phyloP scores from a whole-genome alignment of 768 basidiomycete genomes.

The Tremella mesenterica region DNA sequence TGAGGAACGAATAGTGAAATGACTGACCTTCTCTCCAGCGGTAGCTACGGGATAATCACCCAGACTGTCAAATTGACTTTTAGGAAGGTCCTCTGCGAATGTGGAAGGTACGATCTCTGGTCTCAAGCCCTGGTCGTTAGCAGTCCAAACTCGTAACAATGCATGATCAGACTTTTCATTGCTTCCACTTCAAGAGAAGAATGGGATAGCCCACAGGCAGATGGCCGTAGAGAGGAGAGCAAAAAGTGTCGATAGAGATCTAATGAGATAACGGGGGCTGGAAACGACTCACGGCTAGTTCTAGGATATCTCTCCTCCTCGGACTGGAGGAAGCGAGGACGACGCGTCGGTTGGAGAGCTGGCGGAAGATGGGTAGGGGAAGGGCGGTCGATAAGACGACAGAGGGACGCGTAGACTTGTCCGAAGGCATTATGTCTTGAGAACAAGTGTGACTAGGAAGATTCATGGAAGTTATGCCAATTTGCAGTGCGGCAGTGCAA shows the following conservation, averaged over 20 bases:
- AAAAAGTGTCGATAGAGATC: too few species aligned
- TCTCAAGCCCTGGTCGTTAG: constrained; percentile 52
- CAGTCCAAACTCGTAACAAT: too few species aligned
- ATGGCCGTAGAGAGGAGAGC: too few species aligned
- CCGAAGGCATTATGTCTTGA: too few species aligned
- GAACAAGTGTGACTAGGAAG: too few species aligned
- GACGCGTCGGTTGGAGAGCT: constrained; percentile 65
- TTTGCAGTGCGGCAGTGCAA: too few species aligned
- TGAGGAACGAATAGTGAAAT: neutral
- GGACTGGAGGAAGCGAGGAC: constrained; percentile 81
- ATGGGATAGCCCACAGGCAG: too few species aligned
- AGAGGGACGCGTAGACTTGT: constrained; percentile 20
- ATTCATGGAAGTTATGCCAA: too few species aligned
- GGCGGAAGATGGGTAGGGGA: constrained; percentile 48
- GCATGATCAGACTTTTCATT: too few species aligned
- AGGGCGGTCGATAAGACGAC: constrained; percentile 40
- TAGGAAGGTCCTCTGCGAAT: constrained; percentile 69
- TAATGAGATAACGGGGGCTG: too few species aligned
- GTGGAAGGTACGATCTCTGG: constrained; percentile 66
- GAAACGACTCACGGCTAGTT: constrained; percentile 55
- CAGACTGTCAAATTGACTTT: constrained; percentile 56
- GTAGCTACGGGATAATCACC: constrained; percentile 71
- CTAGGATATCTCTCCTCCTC: constrained; percentile 71
- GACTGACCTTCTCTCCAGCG: constrained; percentile 53
- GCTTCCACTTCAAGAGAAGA: too few species aligned